Evolutionary conservation across 225 moss, liverwort and hornwort genomes (phyloP), one percentile per base, ranked within the genome.

Genomic region (Antitrichia curtipendula): DNA sequence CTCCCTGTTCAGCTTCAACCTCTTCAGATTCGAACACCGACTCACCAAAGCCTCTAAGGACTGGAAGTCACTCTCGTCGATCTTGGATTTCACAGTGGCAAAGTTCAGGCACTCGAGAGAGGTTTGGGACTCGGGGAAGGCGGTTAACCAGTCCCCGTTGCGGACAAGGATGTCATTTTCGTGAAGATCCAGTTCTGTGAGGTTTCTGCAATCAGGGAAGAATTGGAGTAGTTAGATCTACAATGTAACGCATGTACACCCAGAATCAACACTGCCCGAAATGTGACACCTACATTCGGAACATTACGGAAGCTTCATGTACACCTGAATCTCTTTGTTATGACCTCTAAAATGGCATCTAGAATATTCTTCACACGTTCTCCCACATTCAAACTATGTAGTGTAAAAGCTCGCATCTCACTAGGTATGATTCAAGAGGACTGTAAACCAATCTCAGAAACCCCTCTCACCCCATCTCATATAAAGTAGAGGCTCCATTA

Each of bases 71-170:
- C 87, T 78, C 28, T 92, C 89, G 74, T 90, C 90, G 53, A 91
- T 84, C 78, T 69, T 80, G 50, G 87, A 88, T 21, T 90, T 85
- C 28, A 97, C 90, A 3, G 95, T 98, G 29, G 96, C 94, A 45
- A 98, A 96, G 82, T 97, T 97, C 75, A 98, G 88, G 68, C 93
- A 93, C n/a, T 96, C 97, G 14, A 98, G 84, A 7, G 95, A 94
- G 18, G 95, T 95, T 54, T 92, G 91, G 9, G 92, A 89, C 54
- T 95, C 94, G 1, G 98, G 96, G 74, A 98, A 97, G 43, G 92
- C 86, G 61, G 94, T 95, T 74, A 98, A 87, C 98, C 98, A 98
- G 75, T 93, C 90, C 36, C 93, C 92, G 23, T 88, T 91, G 8
- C 89, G 93, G 19, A 93, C 85, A 68, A 86, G 65, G 56, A 96